Conservation (phyloP, 208 protist genomes). For the Tetramitus jugosus region DNA sequence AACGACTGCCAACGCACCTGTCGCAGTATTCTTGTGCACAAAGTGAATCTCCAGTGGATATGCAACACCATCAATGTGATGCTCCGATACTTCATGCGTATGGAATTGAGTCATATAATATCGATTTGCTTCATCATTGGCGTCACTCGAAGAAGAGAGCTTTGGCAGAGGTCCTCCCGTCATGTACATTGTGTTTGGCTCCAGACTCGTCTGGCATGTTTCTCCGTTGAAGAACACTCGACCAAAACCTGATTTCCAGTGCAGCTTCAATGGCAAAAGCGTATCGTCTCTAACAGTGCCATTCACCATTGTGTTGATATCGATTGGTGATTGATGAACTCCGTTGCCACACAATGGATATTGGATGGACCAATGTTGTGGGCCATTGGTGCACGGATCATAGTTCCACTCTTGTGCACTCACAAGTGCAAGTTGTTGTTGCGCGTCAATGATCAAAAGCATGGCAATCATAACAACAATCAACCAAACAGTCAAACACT, state of each 20-base stretch:
- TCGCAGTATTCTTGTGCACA: not conserved
- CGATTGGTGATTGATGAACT: not conserved
- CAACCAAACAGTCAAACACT: too few species aligned
- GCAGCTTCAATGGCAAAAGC: not conserved
- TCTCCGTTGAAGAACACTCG: not conserved
- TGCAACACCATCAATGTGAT: not conserved
- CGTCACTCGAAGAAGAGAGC: too few species aligned
- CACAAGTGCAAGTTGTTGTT: too few species aligned
- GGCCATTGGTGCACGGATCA: not conserved
- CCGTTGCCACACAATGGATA: not conserved
- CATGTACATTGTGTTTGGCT: not conserved
- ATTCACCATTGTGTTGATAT: not conserved
- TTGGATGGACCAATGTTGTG: not conserved
- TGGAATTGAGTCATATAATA: not conserved
- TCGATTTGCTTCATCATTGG: not conserved
- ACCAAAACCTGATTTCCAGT: not conserved
- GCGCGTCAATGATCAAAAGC: too few species aligned
- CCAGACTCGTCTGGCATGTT: not conserved
- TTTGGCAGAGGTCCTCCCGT: not conserved
- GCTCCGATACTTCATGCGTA: not conserved
- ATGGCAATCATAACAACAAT: too few species aligned
- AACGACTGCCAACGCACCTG: not conserved
- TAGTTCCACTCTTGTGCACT: not conserved
- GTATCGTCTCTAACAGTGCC: not conserved
- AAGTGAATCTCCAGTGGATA: not conserved